These are phyloP conservation scores for Moringa oleifera DNA, from an alignment of 345 rosid species.

Conservation along the genomic window DNA sequence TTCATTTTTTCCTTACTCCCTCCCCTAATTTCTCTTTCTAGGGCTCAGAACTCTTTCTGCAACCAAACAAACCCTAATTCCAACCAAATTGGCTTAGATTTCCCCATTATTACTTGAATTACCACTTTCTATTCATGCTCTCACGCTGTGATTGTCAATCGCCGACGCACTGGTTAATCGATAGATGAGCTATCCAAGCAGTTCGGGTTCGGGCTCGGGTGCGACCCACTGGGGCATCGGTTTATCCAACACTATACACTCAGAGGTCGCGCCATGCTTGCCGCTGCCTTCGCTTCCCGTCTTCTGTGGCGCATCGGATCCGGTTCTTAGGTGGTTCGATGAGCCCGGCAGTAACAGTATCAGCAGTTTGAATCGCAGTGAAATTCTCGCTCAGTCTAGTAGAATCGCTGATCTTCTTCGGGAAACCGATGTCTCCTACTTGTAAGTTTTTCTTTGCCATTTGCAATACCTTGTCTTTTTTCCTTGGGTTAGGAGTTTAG, in stretches of 20 bases:
- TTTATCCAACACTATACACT: constrained; percentile 80
- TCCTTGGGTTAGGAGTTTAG: too few relatives aligned
- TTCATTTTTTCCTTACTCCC: constrained; percentile 7
- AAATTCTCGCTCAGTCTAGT: constrained; percentile 60
- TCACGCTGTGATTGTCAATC: constrained; percentile 11
- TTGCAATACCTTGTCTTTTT: too few relatives aligned
- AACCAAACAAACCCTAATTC: constrained; percentile 21
- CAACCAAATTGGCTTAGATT: constrained; percentile 15
- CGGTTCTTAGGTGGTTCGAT: constrained; percentile 60
- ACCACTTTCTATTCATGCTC: constrained; percentile 31
- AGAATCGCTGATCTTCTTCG: constrained; percentile 77
- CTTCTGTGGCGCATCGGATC: constrained; percentile 76
- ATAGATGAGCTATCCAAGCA: constrained; percentile 56
- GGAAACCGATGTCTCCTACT: constrained; percentile 73
- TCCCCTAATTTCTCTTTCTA: constrained; percentile 27
- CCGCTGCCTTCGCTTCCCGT: constrained; percentile 89
- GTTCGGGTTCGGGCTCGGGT: constrained; percentile 33
- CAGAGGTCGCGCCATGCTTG: constrained; percentile 87
- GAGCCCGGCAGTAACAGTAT: constrained; percentile 26
- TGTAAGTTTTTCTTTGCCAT: constrained; percentile 52
- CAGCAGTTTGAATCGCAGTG: constrained; percentile 45
- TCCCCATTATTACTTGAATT: constrained; percentile 14
- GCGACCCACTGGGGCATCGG: constrained; percentile 75
- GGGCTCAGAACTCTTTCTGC: constrained; percentile 38
- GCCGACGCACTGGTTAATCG: constrained; percentile 22